Percentiles rank a stretch among this genome's conserved stretches.
Evolutionary conservation across 495 filamentous ascomycete species (phyloP).

Genomic region (Penicillium fimorum): DNA sequence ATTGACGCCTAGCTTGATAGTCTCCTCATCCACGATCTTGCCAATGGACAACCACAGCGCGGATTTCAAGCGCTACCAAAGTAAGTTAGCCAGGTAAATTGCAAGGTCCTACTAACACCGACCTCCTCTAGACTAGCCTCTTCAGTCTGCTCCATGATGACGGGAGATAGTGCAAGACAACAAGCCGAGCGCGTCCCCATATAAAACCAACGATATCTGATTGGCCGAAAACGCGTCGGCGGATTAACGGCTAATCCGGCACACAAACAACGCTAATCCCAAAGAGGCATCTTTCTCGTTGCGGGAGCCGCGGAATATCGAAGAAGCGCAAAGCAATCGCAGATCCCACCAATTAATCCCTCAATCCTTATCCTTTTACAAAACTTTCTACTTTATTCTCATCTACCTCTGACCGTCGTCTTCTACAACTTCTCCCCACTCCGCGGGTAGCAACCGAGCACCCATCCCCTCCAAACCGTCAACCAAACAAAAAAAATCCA

Average conservation of each 20-base stretch:
- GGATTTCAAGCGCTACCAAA: constrained; percentile 75
- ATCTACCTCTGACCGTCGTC: background rate
- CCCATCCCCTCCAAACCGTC: background rate
- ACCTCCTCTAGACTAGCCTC: constrained; percentile 44
- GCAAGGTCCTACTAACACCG: constrained; percentile 2
- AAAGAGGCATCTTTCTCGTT: background rate
- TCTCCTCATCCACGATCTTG: constrained; percentile 86
- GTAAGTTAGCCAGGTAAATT: background rate
- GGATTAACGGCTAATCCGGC: constrained; percentile 20
- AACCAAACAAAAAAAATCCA: constrained; percentile 10
- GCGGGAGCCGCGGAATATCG: constrained; percentile 14
- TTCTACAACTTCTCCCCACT: background rate
- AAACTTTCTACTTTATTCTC: background rate
- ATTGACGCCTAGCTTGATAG: constrained; percentile 70
- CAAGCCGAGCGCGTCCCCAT: constrained; percentile 17
- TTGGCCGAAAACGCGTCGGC: constrained; percentile 25
- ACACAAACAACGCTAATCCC: background rate
- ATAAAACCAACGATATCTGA: constrained; percentile 17
- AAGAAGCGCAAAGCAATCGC: constrained; percentile 14
- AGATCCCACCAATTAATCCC: constrained; percentile 11
- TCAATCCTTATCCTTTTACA: background rate
- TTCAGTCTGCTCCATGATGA: constrained; percentile 38
- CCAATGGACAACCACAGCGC: constrained; percentile 91
- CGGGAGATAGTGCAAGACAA: constrained; percentile 6
- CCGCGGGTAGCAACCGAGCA: background rate